phyloP scores from a whole-genome alignment of 306 rosid genomes.

The Vigna unguiculata region DNA sequence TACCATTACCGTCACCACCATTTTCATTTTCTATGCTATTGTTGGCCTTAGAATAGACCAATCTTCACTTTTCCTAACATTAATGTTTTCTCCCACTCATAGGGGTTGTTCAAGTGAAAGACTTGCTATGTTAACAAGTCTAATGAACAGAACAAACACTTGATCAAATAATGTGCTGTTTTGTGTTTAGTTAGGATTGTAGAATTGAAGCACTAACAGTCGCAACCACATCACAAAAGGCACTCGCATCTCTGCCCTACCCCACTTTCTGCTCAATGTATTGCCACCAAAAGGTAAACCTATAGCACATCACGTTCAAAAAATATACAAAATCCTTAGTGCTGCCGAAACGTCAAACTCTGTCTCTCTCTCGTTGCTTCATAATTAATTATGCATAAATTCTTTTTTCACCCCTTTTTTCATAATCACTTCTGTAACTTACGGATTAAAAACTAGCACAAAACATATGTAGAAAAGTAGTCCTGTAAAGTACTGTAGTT shows the following conservation, averaged over 20 bases:
- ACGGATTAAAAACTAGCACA: too few species aligned
- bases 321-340: conserved; percentile 41
- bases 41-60: conserved; percentile 51
- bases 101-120: too few species aligned
- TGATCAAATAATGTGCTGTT: not conserved
- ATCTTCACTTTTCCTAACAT: conserved; percentile 45
- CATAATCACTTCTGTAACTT: too few species aligned
- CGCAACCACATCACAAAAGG: conserved; percentile 42
- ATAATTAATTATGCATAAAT: not conserved
- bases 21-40: conserved; percentile 36
- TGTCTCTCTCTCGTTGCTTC: conserved; percentile 24
- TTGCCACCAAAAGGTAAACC: conserved; percentile 54
- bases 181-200: conserved; percentile 31
- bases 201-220: conserved; percentile 37
- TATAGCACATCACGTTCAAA: conserved; percentile 47
- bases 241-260: conserved; percentile 51
- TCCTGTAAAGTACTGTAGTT: not conserved
- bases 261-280: conserved; percentile 49
- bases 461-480: not conserved
- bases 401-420: too few species aligned
- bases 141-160: conserved; percentile 18
- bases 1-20: conserved; percentile 15
- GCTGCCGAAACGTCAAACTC: conserved; percentile 48
- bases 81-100: not conserved
- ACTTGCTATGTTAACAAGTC: not conserved